These are phyloP conservation scores for Monilinia fructigena DNA, from an alignment of 2,329 filamentous ascomycete species.

Conservation along the genomic window DNA sequence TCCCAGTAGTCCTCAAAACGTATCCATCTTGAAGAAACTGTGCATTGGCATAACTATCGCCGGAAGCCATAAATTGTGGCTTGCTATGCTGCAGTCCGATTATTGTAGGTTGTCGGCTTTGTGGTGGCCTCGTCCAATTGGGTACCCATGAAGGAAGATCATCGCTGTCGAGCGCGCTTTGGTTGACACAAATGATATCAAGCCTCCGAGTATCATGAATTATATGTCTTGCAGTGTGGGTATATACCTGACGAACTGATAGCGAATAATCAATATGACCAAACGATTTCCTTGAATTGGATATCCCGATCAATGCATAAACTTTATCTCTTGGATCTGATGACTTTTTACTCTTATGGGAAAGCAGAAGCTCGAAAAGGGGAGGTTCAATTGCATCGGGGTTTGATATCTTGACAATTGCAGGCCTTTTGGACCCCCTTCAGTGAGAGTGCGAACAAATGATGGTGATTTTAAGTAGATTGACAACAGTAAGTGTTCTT, in stretches of 20 bases:
- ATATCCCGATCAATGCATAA: constrained; percentile 37
- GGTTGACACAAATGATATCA: constrained; percentile 36
- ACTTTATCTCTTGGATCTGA: constrained; percentile 38
- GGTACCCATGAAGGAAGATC: constrained; percentile 34
- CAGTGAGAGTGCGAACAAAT: constrained; percentile 28
- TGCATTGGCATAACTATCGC: constrained; percentile 24
- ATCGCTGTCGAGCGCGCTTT: constrained; percentile 25
- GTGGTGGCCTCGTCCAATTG: constrained; percentile 33
- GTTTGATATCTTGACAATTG: constrained; percentile 32
- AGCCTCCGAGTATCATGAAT: constrained; percentile 30
- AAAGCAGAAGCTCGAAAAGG: constrained; percentile 34
- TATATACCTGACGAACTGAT: constrained; percentile 31
- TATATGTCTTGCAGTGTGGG: constrained; percentile 34
- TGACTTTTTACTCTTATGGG: constrained; percentile 37
- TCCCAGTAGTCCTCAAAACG: constrained; percentile 28
- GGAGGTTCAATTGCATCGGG: constrained; percentile 25
- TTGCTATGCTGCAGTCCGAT: constrained; percentile 33
- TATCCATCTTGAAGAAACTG: constrained; percentile 29
- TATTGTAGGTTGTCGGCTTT: constrained; percentile 22
- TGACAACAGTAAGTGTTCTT: constrained; percentile 25
- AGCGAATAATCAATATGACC: constrained; percentile 33
- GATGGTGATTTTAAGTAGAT: constrained; percentile 30
- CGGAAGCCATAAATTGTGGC: constrained; percentile 32
- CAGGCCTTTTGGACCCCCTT: constrained; percentile 33
- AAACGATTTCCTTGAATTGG: constrained; percentile 27